Base-by-base conservation (phyloP, 805 yeast species). In the Geotrichum ghanense region DNA sequence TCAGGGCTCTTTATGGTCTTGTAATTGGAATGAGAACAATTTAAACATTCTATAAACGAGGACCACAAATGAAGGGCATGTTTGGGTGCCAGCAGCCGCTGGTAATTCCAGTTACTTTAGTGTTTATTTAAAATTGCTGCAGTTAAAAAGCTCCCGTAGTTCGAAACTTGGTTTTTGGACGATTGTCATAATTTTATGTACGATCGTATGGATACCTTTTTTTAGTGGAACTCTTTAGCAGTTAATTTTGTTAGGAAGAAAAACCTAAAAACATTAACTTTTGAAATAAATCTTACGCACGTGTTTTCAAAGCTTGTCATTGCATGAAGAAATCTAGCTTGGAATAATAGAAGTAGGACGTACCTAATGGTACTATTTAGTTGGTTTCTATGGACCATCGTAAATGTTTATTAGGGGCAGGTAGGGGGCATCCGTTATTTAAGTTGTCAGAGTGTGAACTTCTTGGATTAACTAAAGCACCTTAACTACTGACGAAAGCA, bases 401-500 rank as follows among this genome's bases (percentile, higher is more conserved):
- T 67, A 66, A 67, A n/a, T 65, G 70, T 67, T 67, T 66, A 66
- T 67, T 66, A 67, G 71, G 69, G 69, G 64, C 68, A 66, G n/a
- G 69, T 65, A 66, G 69, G 69, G 67, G 70, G 69, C 67, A 64
- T 64, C 67, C 64, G 69, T 64, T n/a, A n/a, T 65, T 64, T 66
- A 67, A 64, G 60, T 64, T 63, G 70, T 66, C 65, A 64, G 68
- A 63, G 69, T n/a, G 71, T 65, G 70, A 65, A 66, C 67, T 66
- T 66, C 69, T 66, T 64, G 69, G 70, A 65, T 66, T 65, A 63
- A 64, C 62, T 63, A 67, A 65, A 65, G 70, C n/a, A n/a, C n/a
- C 66, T 69, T 64, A 65, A 65, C 70, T 66, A 64, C 69, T 66
- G 69, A n/a, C 69, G 69, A 66, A 66, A 65, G 71, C 71, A 65